These are phyloP conservation scores for Penicillium macrosclerotiorum DNA, from an alignment of 495 filamentous ascomycete species.

Conservation along the genomic window DNA sequence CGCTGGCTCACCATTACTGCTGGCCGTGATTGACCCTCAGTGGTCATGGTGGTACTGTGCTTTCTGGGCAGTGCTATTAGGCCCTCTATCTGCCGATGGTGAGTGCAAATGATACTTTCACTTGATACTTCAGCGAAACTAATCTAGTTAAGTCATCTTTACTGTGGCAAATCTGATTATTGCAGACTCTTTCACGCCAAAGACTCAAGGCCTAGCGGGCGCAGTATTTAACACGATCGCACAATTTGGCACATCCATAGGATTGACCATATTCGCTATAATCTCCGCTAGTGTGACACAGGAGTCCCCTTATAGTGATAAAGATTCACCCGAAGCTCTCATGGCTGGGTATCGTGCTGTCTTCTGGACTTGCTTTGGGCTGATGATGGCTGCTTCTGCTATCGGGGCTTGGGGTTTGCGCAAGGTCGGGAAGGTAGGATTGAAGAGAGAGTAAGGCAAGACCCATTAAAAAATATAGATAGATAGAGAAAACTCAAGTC, in stretches of 20 bases:
- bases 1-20: constrained; percentile 50
- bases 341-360: constrained; percentile 58
- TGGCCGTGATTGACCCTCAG: constrained; percentile 41
- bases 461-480: no score
- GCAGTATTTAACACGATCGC: constrained; percentile 64
- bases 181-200: constrained; percentile 52
- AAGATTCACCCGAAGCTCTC: constrained; percentile 37
- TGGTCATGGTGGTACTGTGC: constrained; percentile 57
- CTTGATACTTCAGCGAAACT: no score
- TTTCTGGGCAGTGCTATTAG: constrained; percentile 49
- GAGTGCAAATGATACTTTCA: no score
- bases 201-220: constrained; percentile 60
- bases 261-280: constrained; percentile 54
- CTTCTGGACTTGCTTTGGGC: constrained; percentile 59
- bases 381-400: constrained; percentile 38
- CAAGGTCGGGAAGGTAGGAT: constrained; percentile 52
- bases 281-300: constrained; percentile 53
- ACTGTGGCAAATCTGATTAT: constrained; percentile 58
- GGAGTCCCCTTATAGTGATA: constrained; percentile 20
- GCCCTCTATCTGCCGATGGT: constrained; percentile 48
- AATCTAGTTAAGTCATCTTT: constrained; percentile 36
- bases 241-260: constrained; percentile 60
- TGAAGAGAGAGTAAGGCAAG: constrained; percentile 44
- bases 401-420: constrained; percentile 49
- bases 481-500: no score